phyloP scores from a whole-genome alignment of 2,329 filamentous ascomycete species.

The Albophoma yamanashiensis region DNA sequence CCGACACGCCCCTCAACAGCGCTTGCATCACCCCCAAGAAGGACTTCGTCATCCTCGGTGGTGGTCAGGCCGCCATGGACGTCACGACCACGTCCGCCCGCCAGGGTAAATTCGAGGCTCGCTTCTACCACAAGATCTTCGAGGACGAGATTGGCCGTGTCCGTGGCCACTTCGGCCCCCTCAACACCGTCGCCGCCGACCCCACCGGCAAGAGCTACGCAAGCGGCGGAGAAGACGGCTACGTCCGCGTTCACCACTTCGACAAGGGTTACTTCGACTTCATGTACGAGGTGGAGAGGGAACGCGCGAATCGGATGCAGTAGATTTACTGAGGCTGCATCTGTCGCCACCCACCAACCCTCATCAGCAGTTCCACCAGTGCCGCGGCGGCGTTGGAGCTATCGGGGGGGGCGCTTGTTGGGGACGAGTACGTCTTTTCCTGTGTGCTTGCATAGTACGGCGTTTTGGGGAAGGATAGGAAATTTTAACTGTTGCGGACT shows the following conservation, averaged over 20 bases:
- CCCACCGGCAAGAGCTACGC: conserved; percentile 88
- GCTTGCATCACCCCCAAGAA: conserved; percentile 91
- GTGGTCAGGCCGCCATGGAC: conserved; percentile 97
- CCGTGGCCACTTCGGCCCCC: conserved; percentile 88
- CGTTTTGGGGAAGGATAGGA: conserved; percentile 22
- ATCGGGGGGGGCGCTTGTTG: not conserved
- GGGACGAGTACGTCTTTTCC: conserved; percentile 15
- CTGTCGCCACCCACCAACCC: not conserved
- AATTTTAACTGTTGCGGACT: conserved; percentile 10
- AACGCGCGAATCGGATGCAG: conserved; percentile 43
- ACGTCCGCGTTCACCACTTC: conserved; percentile 96
- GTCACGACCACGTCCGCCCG: conserved; percentile 89
- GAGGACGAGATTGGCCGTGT: conserved; percentile 98
- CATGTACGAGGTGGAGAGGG: conserved; percentile 95
- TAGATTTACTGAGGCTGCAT: conserved; percentile 8
- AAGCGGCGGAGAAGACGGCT: conserved; percentile 94
- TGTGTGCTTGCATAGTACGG: conserved; percentile 32
- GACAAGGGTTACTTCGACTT: conserved; percentile 99
- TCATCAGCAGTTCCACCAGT: not conserved
- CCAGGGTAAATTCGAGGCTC: conserved; percentile 98
- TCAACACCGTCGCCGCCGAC: conserved; percentile 93
- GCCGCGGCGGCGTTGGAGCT: not conserved
- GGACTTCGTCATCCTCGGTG: conserved; percentile 94
- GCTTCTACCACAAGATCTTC: conserved; percentile 99
- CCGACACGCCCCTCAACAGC: conserved; percentile 94